These are phyloP conservation scores for Boletellus deceptivus DNA, from an alignment of 1,284 basidiomycete species.

Conservation along the genomic window DNA sequence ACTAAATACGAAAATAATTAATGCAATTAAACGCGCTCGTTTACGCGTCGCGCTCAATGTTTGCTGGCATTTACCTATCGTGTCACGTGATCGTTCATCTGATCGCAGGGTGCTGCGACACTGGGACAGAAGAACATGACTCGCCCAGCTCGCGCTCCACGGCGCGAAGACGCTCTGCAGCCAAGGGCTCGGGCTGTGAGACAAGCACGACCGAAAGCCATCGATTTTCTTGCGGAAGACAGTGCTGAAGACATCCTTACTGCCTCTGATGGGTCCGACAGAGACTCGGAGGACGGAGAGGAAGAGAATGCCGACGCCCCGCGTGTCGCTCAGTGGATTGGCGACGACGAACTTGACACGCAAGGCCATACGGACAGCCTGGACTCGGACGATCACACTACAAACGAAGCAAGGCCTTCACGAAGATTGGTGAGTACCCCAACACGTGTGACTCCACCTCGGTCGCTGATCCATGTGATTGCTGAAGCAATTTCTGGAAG, in stretches of 20 bases:
- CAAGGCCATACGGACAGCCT: slow-evolving; percentile 26
- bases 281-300: slow-evolving; percentile 1
- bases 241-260: neutral
- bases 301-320: slow-evolving; percentile 44
- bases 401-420: slow-evolving; percentile 26
- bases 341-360: slow-evolving; percentile 45
- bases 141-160: neutral
- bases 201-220: slow-evolving; percentile 17
- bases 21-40: slow-evolving; percentile 35
- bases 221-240: slow-evolving; percentile 19
- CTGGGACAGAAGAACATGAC: too few relatives aligned
- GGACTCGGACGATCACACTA: slow-evolving; percentile 21
- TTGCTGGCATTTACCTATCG: slow-evolving; percentile 23
- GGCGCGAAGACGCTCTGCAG: neutral
- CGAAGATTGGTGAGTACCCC: slow-evolving; percentile 25
- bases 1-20: slow-evolving; percentile 34
- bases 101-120: too few relatives aligned
- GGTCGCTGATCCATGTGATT: slow-evolving; percentile 27
- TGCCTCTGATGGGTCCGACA: neutral
- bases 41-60: slow-evolving; percentile 37
- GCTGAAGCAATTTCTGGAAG: slow-evolving; percentile 23
- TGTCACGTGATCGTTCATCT: slow-evolving; percentile 20
- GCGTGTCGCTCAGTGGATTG: slow-evolving; percentile 55
- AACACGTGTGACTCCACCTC: neutral
- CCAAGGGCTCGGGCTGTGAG: slow-evolving; percentile 6